Percentiles rank a stretch among this genome's conserved stretches.
Conservation (phyloP, 306 rosid genomes). For the Cicer chorassanicum region DNA sequence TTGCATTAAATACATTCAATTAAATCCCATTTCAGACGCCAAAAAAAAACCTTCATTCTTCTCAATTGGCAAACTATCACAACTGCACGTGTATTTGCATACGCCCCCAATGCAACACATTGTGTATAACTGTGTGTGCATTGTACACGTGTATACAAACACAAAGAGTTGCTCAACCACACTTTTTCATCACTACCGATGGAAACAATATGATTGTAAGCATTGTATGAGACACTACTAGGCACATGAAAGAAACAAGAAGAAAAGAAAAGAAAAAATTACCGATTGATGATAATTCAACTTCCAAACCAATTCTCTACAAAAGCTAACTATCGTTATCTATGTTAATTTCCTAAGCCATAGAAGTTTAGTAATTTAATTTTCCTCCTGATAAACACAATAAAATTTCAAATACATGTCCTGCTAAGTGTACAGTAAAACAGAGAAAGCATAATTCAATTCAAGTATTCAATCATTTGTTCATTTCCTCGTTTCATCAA, state of each 20-base stretch:
- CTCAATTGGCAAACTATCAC: slow-evolving; percentile 1
- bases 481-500: background rate
- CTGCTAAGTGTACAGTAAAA: background rate
- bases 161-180: background rate
- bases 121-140: background rate
- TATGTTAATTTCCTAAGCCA: background rate
- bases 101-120: background rate
- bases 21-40: slow-evolving; percentile 18
- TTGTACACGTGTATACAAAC: background rate
- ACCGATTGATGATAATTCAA: background rate
- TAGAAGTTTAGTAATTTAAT: background rate
- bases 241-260: background rate
- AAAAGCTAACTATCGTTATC: background rate
- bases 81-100: background rate
- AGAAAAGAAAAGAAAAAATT: background rate
- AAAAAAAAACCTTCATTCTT: background rate
- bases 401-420: background rate
- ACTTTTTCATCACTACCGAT: background rate
- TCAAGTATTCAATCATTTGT: background rate
- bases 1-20: slow-evolving; percentile 1
- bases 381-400: background rate
- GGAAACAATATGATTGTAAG: background rate
- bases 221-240: background rate
- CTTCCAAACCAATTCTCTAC: background rate
- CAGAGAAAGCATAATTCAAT: background rate